Conservation (phyloP, 805 yeast species). For the Ascoidea asiatica region DNA sequence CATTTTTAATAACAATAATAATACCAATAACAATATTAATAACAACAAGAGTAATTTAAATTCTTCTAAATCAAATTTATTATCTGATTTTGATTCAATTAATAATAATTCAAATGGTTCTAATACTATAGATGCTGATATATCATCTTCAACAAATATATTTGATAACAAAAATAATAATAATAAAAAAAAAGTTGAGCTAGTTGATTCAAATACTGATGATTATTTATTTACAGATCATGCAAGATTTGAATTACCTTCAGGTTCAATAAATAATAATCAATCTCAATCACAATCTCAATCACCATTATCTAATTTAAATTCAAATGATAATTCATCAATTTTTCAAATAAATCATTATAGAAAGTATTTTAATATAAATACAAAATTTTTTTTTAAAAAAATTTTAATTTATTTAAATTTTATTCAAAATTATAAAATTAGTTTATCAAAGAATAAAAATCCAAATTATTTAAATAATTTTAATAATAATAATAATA, state of each 20-base stretch:
- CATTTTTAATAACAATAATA: too few species aligned
- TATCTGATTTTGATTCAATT: not conserved
- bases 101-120: not conserved
- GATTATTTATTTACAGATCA: too few species aligned
- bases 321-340: constrained; percentile 20
- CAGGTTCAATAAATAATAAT: not conserved
- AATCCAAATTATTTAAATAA: not conserved
- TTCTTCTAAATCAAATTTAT: not conserved
- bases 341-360: constrained; percentile 45
- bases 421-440: constrained; percentile 26
- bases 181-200: not conserved
- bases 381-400: constrained; percentile 42
- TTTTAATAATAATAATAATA: not conserved
- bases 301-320: not conserved
- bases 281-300: not conserved
- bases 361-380: constrained; percentile 55
- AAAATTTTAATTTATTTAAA: constrained; percentile 45
- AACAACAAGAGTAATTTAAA: too few species aligned
- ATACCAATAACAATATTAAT: too few species aligned
- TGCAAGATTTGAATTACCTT: not conserved
- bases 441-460: not conserved
- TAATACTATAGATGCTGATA: too few species aligned
- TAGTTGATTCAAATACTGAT: not conserved
- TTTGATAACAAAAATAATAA: too few species aligned
- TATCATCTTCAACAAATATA: too few species aligned